phyloP scores from a whole-genome alignment of 768 basidiomycete genomes.

The Basidioascus undulatus region DNA sequence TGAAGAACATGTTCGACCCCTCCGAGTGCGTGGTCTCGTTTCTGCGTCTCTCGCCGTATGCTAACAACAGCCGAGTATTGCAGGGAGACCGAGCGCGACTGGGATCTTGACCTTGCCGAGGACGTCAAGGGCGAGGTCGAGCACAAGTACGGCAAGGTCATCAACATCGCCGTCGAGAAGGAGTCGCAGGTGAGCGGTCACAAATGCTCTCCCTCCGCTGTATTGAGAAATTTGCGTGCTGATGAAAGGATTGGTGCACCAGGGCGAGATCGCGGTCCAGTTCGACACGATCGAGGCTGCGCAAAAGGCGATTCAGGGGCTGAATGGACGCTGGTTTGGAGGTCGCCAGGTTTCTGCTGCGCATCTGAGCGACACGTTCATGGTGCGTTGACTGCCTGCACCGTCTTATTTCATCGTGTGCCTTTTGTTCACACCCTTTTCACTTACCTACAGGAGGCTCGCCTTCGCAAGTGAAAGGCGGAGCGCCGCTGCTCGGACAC shows the following conservation, averaged over 20 bases:
- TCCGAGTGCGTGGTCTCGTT: slow-evolving; percentile 42
- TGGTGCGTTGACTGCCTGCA: too few relatives aligned
- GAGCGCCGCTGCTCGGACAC: too few relatives aligned
- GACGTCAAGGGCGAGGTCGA: slow-evolving; percentile 91
- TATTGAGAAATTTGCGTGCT: neutral
- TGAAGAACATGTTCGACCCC: slow-evolving; percentile 95
- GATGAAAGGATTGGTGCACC: neutral
- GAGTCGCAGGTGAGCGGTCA: slow-evolving; percentile 54
- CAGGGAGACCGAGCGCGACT: slow-evolving; percentile 85
- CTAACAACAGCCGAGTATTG: slow-evolving; percentile 1
- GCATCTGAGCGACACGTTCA: slow-evolving; percentile 81
- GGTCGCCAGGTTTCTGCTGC: slow-evolving; percentile 65
- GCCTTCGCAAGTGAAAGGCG: too few relatives aligned
- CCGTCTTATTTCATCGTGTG: too few relatives aligned
- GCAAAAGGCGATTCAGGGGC: slow-evolving; percentile 58
- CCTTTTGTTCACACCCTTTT: too few relatives aligned
- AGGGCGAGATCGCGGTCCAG: slow-evolving; percentile 97
- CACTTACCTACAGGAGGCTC: too few relatives aligned
- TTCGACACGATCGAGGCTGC: slow-evolving; percentile 58
- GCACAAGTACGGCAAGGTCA: slow-evolving; percentile 64
- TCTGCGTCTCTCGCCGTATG: slow-evolving; percentile 2
- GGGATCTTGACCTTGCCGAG: slow-evolving; percentile 87
- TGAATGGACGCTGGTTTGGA: slow-evolving; percentile 94
- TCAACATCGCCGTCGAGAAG: slow-evolving; percentile 74
- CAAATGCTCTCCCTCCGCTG: neutral